phyloP scores from a whole-genome alignment of 805 yeast species.

The Starmerella tilneyi region DNA sequence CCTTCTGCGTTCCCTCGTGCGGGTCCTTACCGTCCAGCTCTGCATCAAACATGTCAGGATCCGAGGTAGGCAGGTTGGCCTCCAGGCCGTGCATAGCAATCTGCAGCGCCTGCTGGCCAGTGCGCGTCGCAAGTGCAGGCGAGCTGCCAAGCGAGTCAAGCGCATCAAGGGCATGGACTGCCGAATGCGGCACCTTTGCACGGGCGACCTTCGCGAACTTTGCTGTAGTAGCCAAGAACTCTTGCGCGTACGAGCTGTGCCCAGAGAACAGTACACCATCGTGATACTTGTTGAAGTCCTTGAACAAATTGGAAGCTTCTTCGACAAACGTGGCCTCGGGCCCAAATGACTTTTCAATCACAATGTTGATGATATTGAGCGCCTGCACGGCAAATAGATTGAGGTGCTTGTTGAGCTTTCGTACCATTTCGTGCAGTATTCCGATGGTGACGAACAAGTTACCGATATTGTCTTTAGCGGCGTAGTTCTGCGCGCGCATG shows the following conservation, averaged over 20 bases:
- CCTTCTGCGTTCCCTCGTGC: not conserved
- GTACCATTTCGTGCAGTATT: constrained; percentile 58
- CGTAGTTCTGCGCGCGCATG: constrained; percentile 52
- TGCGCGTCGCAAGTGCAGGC: constrained; percentile 28
- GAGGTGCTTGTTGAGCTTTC: constrained; percentile 69
- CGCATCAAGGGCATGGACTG: constrained; percentile 38
- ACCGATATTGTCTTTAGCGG: constrained; percentile 54
- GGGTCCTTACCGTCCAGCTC: not conserved
- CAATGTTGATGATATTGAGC: constrained; percentile 45
- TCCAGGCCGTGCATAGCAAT: constrained; percentile 26
- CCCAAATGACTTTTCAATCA: constrained; percentile 43
- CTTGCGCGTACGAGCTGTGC: constrained; percentile 45
- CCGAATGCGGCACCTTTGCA: constrained; percentile 22
- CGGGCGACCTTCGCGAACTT: constrained; percentile 20
- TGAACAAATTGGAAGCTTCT: constrained; percentile 26
- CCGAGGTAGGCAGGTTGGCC: constrained; percentile 18
- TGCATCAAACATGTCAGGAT: not conserved
- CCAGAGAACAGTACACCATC: constrained; percentile 58
- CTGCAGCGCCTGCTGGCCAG: constrained; percentile 27
- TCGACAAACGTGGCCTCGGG: constrained; percentile 40
- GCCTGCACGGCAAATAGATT: constrained; percentile 69
- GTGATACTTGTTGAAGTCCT: constrained; percentile 39
- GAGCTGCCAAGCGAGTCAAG: constrained; percentile 33
- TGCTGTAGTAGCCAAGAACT: constrained; percentile 35
- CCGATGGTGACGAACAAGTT: constrained; percentile 73